Evolutionary conservation across 2,329 filamentous ascomycete species (phyloP), one percentile per base, ranked within the genome.

Genomic region (Dothiorella sarmentorum): DNA sequence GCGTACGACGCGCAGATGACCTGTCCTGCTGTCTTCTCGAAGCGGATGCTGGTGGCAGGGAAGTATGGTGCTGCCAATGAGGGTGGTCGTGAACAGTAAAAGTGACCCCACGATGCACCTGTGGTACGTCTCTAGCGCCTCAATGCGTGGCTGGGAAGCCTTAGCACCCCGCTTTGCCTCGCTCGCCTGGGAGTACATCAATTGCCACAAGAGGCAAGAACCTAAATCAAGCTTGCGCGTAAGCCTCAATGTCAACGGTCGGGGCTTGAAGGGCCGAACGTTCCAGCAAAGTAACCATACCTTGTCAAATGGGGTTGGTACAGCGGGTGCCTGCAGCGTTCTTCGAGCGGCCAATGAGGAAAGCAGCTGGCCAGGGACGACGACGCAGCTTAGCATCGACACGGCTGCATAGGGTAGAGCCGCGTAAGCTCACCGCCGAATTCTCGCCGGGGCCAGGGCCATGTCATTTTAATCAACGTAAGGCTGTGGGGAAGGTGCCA

Each of bases 401-500:
- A 38, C n/a, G 20, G 22, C 47, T 52, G 47, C 7, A 52, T 52
- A 33, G 47, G 47, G 47, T 52, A 52, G 47, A 52, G 53, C 53
- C 53, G 53, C 53, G 53, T 56, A 56, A 56, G 40, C 53, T 37
- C 53, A 29, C n/a, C 53, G 53, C 53, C 53, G 40, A 52, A 33
- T 52, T 52, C 31, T 33, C 47, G 31, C 47, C 47, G 47, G 33
- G 20, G 47, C 47, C 47, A 52, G n/a, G 31, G 20, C 11, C 31
- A 26, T 11, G 31, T 38, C 31, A 52, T 52, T 35, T 52, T 52
- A 52, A 52, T 52, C 47, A 52, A 17, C 47, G 20, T 52, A 52
- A 33, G 47, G 47, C 47, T 52, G 47, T 38, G 47, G 47, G n/a
- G 47, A 52, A 52, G 47, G 33, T n/a, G 20, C 47, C 47, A 52